phyloP scores from a whole-genome alignment of 2,329 filamentous ascomycete genomes.

The Alternaria sp. region DNA sequence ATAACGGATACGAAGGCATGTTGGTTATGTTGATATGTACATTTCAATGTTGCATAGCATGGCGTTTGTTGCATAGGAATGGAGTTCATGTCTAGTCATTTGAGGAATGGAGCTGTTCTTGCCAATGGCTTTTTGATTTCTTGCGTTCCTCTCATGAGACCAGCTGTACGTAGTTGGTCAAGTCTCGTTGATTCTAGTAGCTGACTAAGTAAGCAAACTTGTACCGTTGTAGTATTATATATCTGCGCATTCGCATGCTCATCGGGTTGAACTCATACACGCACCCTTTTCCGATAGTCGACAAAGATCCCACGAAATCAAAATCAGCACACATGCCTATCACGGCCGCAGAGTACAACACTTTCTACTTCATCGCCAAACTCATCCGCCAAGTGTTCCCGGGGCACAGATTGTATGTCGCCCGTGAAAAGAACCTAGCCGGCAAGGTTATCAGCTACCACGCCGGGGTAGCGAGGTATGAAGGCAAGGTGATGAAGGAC shows the following conservation, averaged over 20 bases:
- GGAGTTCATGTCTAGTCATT: neutral
- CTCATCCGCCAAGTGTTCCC: neutral
- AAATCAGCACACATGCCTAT: neutral
- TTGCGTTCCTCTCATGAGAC: too few relatives aligned
- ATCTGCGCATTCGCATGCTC: neutral
- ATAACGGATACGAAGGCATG: constrained; percentile 16
- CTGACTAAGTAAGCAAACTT: neutral
- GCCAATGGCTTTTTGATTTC: neutral
- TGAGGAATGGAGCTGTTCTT: neutral
- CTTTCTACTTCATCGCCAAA: neutral
- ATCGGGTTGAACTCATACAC: neutral
- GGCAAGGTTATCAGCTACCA: neutral
- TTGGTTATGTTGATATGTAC: constrained; percentile 15
- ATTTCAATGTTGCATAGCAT: constrained; percentile 18
- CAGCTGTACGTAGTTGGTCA: too few relatives aligned
- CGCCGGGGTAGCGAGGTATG: neutral
- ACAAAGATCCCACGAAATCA: neutral
- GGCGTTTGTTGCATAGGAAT: constrained; percentile 8
- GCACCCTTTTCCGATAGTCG: neutral
- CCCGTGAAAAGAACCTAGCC: neutral
- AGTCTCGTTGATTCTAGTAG: neutral
- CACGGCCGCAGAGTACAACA: neutral
- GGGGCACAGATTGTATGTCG: neutral
- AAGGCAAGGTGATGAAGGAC: neutral
- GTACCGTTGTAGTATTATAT: neutral